Evolutionary conservation across 805 yeast species (phyloP), one percentile per base, ranked within the genome.

Genomic region (Pichia exigua): DNA sequence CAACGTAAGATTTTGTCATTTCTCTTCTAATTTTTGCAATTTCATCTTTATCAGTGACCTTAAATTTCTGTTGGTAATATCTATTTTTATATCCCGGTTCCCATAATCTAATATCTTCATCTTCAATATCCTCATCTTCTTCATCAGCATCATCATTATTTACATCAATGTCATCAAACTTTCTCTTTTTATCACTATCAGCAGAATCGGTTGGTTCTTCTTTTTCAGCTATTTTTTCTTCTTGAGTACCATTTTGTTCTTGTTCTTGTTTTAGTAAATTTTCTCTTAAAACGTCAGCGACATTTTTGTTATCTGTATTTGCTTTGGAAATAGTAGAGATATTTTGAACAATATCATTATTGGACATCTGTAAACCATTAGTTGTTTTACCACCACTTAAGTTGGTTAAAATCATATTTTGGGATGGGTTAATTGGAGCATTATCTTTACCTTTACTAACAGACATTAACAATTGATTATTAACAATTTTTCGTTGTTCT

Each of bases 21-120:
- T 76, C 73, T 55, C 75, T 77, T 44, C 83, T 76, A 21, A 79
- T 72, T 20, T 72, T 68, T 2, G 75, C 73, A 44, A 85, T 76
- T 47, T 75, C 79, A 45, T 81, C 83, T 3, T 76, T 76, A 22
- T 76, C 74, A 3, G 69, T 60, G 10, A 82, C 73, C 53, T 79
- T 78, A 62, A 90, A 89, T 67, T 94, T 94, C 42, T 77, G 72
- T 53, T 75, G 71, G 63, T 94, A 94, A 66, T 94, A 94, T 47
- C 99, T 73, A 50, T 77, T 80, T 48, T 78, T 79, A 67, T 87
- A 94, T 0, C 99, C 99, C 0, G 94, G 84, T 65, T 89, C 95
- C 82, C 87, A 85, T 56, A 88, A 68, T 58, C 82, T 69, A 20
- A 51, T 26, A 9, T 47, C 50, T 24, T 51, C 51, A 41, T 41